These are phyloP conservation scores for Tritrichomonas musculus DNA, from an alignment of 208 protist species.

Conservation along the genomic window DNA sequence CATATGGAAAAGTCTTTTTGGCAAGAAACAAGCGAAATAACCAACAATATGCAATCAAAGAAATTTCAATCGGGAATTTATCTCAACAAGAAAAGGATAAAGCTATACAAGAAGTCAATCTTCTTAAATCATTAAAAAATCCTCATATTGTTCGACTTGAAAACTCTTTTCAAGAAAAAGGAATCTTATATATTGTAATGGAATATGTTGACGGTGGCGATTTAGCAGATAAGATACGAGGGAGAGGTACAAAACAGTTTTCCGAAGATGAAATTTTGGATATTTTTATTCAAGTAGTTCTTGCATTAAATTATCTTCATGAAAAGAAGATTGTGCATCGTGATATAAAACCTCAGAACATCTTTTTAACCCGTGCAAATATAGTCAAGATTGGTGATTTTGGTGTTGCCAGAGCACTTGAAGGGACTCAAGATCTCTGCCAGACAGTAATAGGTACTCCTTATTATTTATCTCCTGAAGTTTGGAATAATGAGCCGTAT, in stretches of 20 bases:
- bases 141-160: not conserved
- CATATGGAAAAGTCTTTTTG: slow-evolving; percentile 6
- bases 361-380: slow-evolving; percentile 43
- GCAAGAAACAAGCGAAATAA: not conserved
- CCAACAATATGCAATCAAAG: not conserved
- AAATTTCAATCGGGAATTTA: not conserved
- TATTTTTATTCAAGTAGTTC: not conserved
- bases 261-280: not conserved
- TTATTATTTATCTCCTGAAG: slow-evolving; percentile 56
- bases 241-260: not conserved
- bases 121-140: not conserved
- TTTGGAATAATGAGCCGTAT: slow-evolving; percentile 38
- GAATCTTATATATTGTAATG: slow-evolving; percentile 39
- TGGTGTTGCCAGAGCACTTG: slow-evolving; percentile 50
- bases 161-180: not conserved
- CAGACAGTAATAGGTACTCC: slow-evolving; percentile 54
- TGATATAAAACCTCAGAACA: slow-evolving; percentile 53
- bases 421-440: not conserved
- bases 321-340: not conserved
- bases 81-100: not conserved
- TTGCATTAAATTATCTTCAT: not conserved
- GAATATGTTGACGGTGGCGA: slow-evolving; percentile 41
- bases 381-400: slow-evolving; percentile 58
- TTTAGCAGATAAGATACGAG: not conserved
- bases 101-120: not conserved